phyloP scores from a whole-genome alignment of 495 filamentous ascomycete species.

The Penicillium cosmopolitanum region DNA sequence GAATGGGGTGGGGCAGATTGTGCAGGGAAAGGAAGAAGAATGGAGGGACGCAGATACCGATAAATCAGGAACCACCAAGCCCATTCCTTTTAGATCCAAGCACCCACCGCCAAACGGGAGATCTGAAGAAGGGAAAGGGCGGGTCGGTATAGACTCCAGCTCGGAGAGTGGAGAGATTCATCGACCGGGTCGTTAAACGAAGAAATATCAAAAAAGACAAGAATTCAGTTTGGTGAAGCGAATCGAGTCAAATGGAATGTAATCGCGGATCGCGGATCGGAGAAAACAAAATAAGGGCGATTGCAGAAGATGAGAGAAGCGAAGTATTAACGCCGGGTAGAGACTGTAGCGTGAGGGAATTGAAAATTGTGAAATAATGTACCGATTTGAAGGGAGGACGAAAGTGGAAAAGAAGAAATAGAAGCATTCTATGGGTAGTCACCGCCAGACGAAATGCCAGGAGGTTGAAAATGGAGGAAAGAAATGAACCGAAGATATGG shows the following conservation, averaged over 20 bases:
- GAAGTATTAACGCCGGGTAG: conserved; percentile 30
- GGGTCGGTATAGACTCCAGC: conserved; percentile 5
- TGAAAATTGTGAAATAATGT: conserved; percentile 32
- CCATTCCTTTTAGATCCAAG: conserved; percentile 7
- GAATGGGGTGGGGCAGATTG: neutral
- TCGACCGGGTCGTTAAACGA: conserved; percentile 8
- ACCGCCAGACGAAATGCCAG: conserved; percentile 36
- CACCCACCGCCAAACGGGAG: conserved; percentile 10
- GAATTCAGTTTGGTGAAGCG: conserved; percentile 20
- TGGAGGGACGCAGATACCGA: conserved; percentile 3
- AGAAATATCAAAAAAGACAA: conserved; percentile 21
- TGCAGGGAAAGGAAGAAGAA: neutral
- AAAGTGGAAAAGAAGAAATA: conserved; percentile 20
- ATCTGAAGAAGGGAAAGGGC: conserved; percentile 10
- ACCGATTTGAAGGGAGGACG: conserved; percentile 29
- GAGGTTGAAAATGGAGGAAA: conserved; percentile 25
- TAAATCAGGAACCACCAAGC: neutral
- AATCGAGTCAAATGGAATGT: neutral
- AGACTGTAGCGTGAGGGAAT: conserved; percentile 30
- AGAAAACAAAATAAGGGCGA: conserved; percentile 25
- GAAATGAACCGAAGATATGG: conserved; percentile 31
- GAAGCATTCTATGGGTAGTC: conserved; percentile 41
- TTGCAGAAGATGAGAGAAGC: conserved; percentile 12
- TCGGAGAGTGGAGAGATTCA: neutral
- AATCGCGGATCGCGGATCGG: conserved; percentile 5